These are phyloP conservation scores for Backusella sp. DNA, from an alignment of 192 early-diverging fungal species.

Conservation along the genomic window DNA sequence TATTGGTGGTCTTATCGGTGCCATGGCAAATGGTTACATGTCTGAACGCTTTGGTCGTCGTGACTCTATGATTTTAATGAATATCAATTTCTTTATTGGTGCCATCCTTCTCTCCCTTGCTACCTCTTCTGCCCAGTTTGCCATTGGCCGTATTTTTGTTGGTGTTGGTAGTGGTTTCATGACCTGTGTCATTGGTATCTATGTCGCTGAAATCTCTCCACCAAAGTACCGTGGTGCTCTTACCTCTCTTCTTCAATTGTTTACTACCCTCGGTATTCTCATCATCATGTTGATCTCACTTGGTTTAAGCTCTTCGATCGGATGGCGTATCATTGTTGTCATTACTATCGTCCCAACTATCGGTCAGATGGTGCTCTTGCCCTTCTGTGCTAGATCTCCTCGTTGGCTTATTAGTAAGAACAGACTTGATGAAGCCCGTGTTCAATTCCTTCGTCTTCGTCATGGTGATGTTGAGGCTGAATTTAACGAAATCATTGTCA, in stretches of 20 bases:
- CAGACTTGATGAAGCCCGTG: slow-evolving; percentile 56
- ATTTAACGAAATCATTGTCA: slow-evolving; percentile 47
- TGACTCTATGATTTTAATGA: slow-evolving; percentile 50
- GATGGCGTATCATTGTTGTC: slow-evolving; percentile 50
- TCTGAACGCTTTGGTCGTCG: slow-evolving; percentile 63
- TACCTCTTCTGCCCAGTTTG: slow-evolving; percentile 30
- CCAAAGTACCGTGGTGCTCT: slow-evolving; percentile 43
- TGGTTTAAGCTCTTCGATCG: slow-evolving; percentile 32
- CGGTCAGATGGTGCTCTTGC: slow-evolving; percentile 57
- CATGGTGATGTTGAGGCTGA: slow-evolving; percentile 59
- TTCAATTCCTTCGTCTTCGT: slow-evolving; percentile 57
- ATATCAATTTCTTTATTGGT: slow-evolving; percentile 49
- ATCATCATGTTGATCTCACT: slow-evolving; percentile 43
- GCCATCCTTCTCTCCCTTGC: slow-evolving; percentile 38
- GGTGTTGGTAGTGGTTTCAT: slow-evolving; percentile 58
- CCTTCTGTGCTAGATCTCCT: slow-evolving; percentile 65
- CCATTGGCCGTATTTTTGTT: slow-evolving; percentile 46
- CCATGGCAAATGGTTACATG: slow-evolving; percentile 57
- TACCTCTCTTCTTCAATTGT: slow-evolving; percentile 51
- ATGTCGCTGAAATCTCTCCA: slow-evolving; percentile 56
- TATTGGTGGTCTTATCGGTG: slow-evolving; percentile 65
- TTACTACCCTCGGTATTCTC: slow-evolving; percentile 57
- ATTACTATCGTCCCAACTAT: slow-evolving; percentile 47
- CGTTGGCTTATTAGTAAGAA: slow-evolving; percentile 63
- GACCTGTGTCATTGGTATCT: slow-evolving; percentile 53